Percentiles rank a stretch among this genome's conserved stretches.
phyloP scores from a whole-genome alignment of 140 eudicot species.

The Eryngium alpinum region DNA sequence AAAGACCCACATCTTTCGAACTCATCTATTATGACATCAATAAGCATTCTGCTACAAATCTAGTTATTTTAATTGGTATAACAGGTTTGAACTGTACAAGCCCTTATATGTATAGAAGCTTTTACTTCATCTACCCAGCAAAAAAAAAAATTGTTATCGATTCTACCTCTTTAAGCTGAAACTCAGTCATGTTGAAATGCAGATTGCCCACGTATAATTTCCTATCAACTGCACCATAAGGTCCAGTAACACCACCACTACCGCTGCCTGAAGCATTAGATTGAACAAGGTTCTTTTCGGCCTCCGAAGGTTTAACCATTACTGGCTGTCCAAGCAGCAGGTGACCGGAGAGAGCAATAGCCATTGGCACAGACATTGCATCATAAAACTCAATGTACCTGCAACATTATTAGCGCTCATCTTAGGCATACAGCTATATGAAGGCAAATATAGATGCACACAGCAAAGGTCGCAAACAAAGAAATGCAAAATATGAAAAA shows the following conservation, averaged over 20 bases:
- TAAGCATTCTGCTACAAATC: no score
- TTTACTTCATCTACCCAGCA: no score
- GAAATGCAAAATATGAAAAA: not conserved
- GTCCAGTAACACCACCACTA: conserved; percentile 58
- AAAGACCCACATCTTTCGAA: no score
- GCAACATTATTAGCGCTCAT: conserved; percentile 3
- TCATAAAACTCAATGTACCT: conserved; percentile 89
- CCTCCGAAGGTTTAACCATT: conserved; percentile 85
- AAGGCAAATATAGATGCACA: not conserved
- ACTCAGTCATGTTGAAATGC: conserved; percentile 87
- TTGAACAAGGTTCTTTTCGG: conserved; percentile 39
- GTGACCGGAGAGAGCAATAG: conserved; percentile 84
- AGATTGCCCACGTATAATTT: conserved; percentile 88
- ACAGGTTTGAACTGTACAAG: no score
- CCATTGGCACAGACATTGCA: conserved; percentile 90
- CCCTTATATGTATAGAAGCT: no score
- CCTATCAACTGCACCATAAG: conserved; percentile 78
- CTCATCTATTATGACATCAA: no score
- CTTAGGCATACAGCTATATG: not conserved
- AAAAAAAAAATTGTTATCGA: no score
- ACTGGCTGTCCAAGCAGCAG: conserved; percentile 86
- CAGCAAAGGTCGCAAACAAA: not conserved
- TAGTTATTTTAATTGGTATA: no score
- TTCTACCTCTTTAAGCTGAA: conserved; percentile 76
- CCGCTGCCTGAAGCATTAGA: conserved; percentile 61